Base-by-base conservation (phyloP, 495 filamentous ascomycete species). In the Penicillium silybi region DNA sequence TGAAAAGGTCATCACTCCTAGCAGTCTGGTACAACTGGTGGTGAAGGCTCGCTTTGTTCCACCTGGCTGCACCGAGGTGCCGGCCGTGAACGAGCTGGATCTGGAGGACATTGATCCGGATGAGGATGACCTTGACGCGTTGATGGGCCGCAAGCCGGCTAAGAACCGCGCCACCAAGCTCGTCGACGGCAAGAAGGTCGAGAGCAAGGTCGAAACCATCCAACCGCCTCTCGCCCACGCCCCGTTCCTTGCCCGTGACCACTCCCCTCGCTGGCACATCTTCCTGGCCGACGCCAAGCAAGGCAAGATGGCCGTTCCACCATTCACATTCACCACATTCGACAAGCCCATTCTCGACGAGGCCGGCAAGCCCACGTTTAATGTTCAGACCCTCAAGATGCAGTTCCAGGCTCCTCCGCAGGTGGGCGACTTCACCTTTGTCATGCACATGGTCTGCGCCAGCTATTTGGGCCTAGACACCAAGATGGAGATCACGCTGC, bases 381-480 rank as follows among this genome's bases (percentile, higher is more conserved):
- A 89, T 55, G 83, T 98, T 72, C 90, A 96, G 69, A 97, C 93
- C 11, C 77, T 97, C 61, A 96, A 95, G 74, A 90, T 95, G 72
- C 93, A 97, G 71, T 98, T 98, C 73, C 89, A 92, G 62, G 92
- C 93, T 17, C 93, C 93, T 44, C 91, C 92, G 26, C 90, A 97
- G 68, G 81, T 87, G 11, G 95, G 91, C 39, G 85, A 90, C 62
- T 97, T 95, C 67, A 87, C 85, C 0, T 98, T 98, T 65, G 84
- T 86, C 26, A 86, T 97, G 88, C 84, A 96, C 66, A 73, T 95
- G 52, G 73, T 97, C 48, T 96, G 90, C 62, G 93, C 97, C 68
- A 90, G 87, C 61, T 98, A 97, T 61, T 77, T 97, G 39, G 93
- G 93, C 40, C 87, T 95, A 52, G 93, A 98, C 64, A 85, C 83